Conservation (phyloP, 805 yeast genomes). For the Candida rishiriensis region DNA sequence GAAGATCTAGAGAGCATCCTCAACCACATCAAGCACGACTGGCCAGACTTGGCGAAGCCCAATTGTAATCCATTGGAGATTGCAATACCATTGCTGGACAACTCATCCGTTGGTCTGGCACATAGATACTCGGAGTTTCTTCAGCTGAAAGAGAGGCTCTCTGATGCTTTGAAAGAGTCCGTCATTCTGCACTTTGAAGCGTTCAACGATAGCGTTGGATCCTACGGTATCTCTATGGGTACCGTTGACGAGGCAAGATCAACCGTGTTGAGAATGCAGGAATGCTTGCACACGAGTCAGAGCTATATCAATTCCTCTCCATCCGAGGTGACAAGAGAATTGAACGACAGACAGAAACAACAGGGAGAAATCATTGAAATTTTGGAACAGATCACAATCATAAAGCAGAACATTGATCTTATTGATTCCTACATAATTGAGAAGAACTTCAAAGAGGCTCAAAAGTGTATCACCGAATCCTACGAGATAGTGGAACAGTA, state of each 20-base stretch:
- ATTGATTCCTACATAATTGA: slow-evolving; percentile 67
- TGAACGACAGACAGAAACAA: slow-evolving; percentile 57
- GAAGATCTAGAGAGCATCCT: slow-evolving; percentile 17
- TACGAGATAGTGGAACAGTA: slow-evolving; percentile 43
- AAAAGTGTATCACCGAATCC: slow-evolving; percentile 34
- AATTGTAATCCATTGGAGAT: slow-evolving; percentile 79
- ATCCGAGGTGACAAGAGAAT: slow-evolving; percentile 54
- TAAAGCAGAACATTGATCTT: slow-evolving; percentile 54
- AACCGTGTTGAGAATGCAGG: slow-evolving; percentile 18
- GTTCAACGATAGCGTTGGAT: slow-evolving; percentile 80
- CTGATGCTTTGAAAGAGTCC: slow-evolving; percentile 54
- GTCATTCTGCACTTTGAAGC: slow-evolving; percentile 81
- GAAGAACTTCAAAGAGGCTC: slow-evolving; percentile 54
- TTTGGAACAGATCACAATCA: slow-evolving; percentile 58
- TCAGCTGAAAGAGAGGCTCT: slow-evolving; percentile 52
- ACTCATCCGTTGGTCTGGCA: slow-evolving; percentile 88
- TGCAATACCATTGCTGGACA: slow-evolving; percentile 79
- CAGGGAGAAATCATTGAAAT: slow-evolving; percentile 68
- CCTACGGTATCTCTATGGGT: slow-evolving; percentile 67
- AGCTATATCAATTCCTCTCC: slow-evolving; percentile 34
- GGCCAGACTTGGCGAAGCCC: slow-evolving; percentile 40
- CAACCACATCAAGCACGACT: slow-evolving; percentile 16
- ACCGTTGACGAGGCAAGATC: slow-evolving; percentile 61
- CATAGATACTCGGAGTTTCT: slow-evolving; percentile 65
- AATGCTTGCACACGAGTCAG: slow-evolving; percentile 17